Conservation (phyloP, 2,329 filamentous ascomycete species). For the Colletotrichum chlorophyti region DNA sequence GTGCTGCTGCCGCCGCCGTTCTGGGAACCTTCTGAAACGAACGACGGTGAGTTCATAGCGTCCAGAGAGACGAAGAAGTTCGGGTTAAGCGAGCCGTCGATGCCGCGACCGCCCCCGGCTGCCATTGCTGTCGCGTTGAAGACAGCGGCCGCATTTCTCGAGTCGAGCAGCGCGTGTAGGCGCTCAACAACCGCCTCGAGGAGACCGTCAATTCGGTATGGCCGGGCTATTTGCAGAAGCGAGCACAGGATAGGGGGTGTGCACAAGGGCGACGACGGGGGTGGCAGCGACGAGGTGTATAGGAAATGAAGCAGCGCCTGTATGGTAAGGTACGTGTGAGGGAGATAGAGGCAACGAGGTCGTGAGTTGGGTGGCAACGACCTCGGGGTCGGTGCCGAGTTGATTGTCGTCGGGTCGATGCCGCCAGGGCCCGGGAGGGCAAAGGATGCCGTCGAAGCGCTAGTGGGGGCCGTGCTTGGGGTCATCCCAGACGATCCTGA, state of each 20-base stretch:
- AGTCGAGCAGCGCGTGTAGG: conserved; percentile 87
- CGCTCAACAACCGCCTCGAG: conserved; percentile 92
- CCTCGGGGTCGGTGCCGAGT: conserved; percentile 63
- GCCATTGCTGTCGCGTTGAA: conserved; percentile 99
- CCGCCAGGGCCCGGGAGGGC: conserved; percentile 32
- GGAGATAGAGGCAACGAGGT: conserved; percentile 88
- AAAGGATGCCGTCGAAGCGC: conserved; percentile 39
- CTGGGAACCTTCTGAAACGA: conserved; percentile 14
- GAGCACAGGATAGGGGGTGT: conserved; percentile 97
- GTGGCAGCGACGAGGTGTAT: conserved; percentile 88
- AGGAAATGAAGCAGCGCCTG: conserved; percentile 91
- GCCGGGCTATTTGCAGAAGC: conserved; percentile 88
- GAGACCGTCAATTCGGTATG: conserved; percentile 91
- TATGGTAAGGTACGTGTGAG: conserved; percentile 88
- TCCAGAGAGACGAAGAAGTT: conserved; percentile 65
- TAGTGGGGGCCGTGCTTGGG: conserved; percentile 52
- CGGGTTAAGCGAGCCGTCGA: conserved; percentile 70
- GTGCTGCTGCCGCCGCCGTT: conserved; percentile 33
- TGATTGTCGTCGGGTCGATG: conserved; percentile 55
- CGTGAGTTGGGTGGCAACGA: conserved; percentile 68
- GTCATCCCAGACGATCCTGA: conserved; percentile 48
- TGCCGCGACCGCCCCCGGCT: conserved; percentile 87
- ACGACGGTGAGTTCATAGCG: conserved; percentile 41
- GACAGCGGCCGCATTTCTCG: conserved; percentile 91
- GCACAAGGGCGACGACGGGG: conserved; percentile 77